phyloP scores from a whole-genome alignment of 352 stramenopile species.

The Phytophthora podocarpi region DNA sequence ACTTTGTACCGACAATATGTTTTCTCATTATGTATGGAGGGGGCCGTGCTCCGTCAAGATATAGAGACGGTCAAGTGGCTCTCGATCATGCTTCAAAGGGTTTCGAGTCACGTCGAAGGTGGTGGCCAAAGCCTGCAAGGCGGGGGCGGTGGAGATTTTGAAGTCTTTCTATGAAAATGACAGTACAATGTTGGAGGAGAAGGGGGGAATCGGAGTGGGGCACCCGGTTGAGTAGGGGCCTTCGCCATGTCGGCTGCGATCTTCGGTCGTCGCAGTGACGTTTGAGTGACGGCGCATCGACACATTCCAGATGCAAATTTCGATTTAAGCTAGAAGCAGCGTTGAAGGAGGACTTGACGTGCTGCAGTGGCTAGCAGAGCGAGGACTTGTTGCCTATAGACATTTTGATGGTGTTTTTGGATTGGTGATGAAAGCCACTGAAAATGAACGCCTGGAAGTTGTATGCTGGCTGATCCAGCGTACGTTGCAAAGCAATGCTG shows the following conservation, averaged over 20 bases:
- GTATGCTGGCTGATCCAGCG: neutral
- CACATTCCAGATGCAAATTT: no score
- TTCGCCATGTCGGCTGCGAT: neutral
- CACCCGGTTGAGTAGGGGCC: no score
- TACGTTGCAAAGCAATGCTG: no score
- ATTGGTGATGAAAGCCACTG: neutral
- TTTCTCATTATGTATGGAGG: neutral
- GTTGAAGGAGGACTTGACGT: no score
- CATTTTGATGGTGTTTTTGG: neutral
- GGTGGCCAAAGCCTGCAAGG: constrained; percentile 6
- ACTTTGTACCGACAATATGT: constrained; percentile 13
- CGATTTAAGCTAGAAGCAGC: no score
- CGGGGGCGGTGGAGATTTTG: neutral
- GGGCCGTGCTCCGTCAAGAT: neutral
- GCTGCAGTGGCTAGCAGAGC: no score
- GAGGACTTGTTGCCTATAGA: no score
- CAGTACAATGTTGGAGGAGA: neutral
- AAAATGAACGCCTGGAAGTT: neutral
- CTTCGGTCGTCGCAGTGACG: neutral
- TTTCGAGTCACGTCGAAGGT: constrained; percentile 5
- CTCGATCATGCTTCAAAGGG: neutral
- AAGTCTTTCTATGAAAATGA: neutral
- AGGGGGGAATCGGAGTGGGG: no score
- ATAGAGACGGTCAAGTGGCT: constrained; percentile 15
- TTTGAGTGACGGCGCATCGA: no score